A percentile compares a stretch with the other conserved stretches of the same genome.
Conservation (phyloP, 1,284 basidiomycete genomes). For the Microbotryum intermedium region DNA sequence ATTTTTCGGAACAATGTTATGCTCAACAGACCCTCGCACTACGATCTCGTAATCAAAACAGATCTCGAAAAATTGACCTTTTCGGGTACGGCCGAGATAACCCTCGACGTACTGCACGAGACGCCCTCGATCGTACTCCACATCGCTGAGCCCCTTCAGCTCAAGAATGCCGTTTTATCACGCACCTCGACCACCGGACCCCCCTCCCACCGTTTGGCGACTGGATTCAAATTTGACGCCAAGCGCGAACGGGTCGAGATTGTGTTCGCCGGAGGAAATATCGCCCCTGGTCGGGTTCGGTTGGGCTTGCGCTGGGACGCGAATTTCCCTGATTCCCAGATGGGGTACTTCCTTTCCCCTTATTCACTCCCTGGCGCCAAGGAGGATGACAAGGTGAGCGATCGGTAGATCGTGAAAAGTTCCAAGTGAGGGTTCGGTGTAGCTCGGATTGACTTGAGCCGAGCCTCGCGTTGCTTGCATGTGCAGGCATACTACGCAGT, state of each 20-base stretch:
- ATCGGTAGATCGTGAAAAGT: no score
- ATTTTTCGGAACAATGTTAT: no score
- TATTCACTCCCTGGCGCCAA: conserved; percentile 44
- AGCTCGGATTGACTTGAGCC: conserved; percentile 50
- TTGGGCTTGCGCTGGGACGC: conserved; percentile 44
- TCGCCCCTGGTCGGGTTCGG: conserved; percentile 17
- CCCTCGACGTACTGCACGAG: conserved; percentile 40
- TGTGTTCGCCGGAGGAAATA: conserved; percentile 45
- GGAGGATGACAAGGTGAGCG: conserved; percentile 55
- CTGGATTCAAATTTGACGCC: conserved; percentile 53
- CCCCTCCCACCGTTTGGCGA: conserved; percentile 17
- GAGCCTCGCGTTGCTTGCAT: no score
- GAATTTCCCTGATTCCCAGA: no score
- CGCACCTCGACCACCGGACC: no score
- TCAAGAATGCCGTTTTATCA: no score
- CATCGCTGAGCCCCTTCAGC: conserved; percentile 53
- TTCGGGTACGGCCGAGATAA: conserved; percentile 66
- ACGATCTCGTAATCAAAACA: conserved; percentile 72
- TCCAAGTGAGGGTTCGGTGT: no score
- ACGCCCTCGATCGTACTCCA: conserved; percentile 44
- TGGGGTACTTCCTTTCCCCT: conserved; percentile 44
- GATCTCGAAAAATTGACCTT: conserved; percentile 65
- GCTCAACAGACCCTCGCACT: conserved; percentile 37
- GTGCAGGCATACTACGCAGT: conserved; percentile 35
- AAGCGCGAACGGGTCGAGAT: conserved; percentile 61